These are phyloP conservation scores for Adenanthera pavonina DNA, from an alignment of 306 rosid genomes.

Conservation along the genomic window DNA sequence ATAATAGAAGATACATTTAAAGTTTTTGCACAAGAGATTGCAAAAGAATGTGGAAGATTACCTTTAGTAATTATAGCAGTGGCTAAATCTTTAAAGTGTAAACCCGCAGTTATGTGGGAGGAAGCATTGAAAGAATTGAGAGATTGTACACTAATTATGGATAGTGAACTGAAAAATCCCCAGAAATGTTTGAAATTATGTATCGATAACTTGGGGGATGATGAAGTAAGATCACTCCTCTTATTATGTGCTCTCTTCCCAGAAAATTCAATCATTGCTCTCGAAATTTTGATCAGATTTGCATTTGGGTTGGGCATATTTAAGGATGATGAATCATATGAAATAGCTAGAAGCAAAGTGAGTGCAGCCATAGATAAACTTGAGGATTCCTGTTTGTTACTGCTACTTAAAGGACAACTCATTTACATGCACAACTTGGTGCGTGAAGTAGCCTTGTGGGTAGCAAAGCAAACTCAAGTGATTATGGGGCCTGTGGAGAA, in stretches of 20 bases:
- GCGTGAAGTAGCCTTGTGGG: background rate
- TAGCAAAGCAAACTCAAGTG: background rate
- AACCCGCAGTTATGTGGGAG: background rate
- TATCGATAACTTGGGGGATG: background rate
- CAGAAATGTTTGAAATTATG: background rate
- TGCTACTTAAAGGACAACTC: background rate
- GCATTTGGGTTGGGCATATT: background rate
- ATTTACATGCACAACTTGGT: background rate
- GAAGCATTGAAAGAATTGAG: background rate
- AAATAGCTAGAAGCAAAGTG: background rate
- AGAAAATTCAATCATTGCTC: background rate
- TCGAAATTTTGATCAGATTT: background rate
- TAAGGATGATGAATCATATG: background rate
- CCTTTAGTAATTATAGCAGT: background rate
- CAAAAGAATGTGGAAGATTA: background rate
- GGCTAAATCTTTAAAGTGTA: background rate
- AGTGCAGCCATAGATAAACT: background rate
- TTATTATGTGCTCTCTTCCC: conserved; percentile 2
- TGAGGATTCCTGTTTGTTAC: background rate
- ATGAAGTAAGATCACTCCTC: background rate
- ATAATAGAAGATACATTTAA: background rate
- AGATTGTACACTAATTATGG: background rate
- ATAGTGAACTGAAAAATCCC: background rate
- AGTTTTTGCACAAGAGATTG: background rate
- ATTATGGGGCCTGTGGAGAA: background rate